phyloP scores from a whole-genome alignment of 345 rosid species.

The Murraya paniculata region DNA sequence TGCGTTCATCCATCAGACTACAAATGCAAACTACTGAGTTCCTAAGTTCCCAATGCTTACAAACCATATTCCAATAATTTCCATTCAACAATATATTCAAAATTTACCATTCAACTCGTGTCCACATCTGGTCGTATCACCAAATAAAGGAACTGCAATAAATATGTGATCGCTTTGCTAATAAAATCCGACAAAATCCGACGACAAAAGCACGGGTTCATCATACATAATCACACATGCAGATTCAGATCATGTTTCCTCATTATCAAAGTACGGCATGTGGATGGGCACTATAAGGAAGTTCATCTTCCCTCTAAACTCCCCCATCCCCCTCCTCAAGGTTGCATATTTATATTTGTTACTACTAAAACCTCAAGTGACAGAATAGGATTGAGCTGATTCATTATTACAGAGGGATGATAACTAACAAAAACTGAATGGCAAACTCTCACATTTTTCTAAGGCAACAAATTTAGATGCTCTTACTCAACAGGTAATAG shows the following conservation, averaged over 20 bases:
- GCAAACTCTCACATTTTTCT: conserved; percentile 20
- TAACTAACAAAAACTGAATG: conserved; percentile 16
- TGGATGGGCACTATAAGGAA: conserved; percentile 7
- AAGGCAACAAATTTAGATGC: conserved; percentile 16
- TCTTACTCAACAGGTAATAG: conserved; percentile 9
- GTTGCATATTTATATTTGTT: neutral
- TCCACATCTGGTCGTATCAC: neutral
- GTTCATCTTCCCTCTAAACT: conserved; percentile 14
- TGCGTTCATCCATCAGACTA: neutral
- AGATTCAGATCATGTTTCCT: too few relatives aligned
- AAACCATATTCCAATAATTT: neutral
- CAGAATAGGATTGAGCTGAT: conserved; percentile 12
- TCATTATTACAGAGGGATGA: conserved; percentile 26
- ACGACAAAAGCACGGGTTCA: neutral
- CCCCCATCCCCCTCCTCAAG: conserved; percentile 4
- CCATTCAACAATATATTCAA: neutral
- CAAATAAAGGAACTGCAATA: neutral
- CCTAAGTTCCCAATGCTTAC: neutral
- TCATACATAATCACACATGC: neutral
- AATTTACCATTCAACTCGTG: neutral
- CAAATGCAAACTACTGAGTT: neutral
- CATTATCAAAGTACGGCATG: conserved; percentile 7
- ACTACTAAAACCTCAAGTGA: neutral
- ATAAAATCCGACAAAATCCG: neutral
- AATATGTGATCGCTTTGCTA: neutral